phyloP scores from a whole-genome alignment of 768 basidiomycete genomes.

The Kwoniella heveanensis region DNA sequence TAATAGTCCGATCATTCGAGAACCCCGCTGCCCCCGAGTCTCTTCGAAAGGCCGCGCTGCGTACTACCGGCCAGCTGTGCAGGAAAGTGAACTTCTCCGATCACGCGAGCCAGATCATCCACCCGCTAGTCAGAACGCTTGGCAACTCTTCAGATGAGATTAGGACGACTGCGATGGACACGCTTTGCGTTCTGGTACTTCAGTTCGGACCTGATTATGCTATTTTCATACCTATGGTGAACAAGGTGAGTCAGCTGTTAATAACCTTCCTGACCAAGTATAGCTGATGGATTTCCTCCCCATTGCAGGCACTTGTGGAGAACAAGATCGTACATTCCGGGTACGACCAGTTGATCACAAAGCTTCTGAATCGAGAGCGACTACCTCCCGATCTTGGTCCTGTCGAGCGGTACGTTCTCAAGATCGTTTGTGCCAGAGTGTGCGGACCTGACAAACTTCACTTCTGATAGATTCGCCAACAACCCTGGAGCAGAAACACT shows the following conservation, averaged over 20 bases:
- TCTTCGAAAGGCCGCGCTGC: slow-evolving; percentile 83
- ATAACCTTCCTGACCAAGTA: not conserved
- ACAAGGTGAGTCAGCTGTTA: slow-evolving; percentile 67
- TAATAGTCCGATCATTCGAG: slow-evolving; percentile 89
- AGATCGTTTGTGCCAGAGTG: slow-evolving; percentile 9
- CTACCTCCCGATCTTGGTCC: slow-evolving; percentile 81
- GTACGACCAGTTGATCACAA: slow-evolving; percentile 85
- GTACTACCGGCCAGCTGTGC: slow-evolving; percentile 86
- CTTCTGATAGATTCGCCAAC: slow-evolving; percentile 20
- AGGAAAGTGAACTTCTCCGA: slow-evolving; percentile 95
- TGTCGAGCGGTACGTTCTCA: slow-evolving; percentile 63
- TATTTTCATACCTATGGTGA: slow-evolving; percentile 95
- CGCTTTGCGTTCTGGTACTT: slow-evolving; percentile 83
- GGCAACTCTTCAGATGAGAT: slow-evolving; percentile 69
- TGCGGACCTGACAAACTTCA: not conserved
- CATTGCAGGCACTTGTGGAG: slow-evolving; percentile 69
- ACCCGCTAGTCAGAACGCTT: slow-evolving; percentile 86
- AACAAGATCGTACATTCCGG: slow-evolving; percentile 75
- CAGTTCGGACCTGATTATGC: slow-evolving; percentile 97
- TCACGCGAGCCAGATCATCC: slow-evolving; percentile 94
- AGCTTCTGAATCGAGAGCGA: slow-evolving; percentile 86
- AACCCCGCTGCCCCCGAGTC: slow-evolving; percentile 70
- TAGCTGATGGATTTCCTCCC: not conserved
- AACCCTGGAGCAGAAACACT: slow-evolving; percentile 50
- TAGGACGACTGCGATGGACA: slow-evolving; percentile 83